Evolutionary conservation across 345 rosid genomes (phyloP).

Genomic region (Citrus glauca): DNA sequence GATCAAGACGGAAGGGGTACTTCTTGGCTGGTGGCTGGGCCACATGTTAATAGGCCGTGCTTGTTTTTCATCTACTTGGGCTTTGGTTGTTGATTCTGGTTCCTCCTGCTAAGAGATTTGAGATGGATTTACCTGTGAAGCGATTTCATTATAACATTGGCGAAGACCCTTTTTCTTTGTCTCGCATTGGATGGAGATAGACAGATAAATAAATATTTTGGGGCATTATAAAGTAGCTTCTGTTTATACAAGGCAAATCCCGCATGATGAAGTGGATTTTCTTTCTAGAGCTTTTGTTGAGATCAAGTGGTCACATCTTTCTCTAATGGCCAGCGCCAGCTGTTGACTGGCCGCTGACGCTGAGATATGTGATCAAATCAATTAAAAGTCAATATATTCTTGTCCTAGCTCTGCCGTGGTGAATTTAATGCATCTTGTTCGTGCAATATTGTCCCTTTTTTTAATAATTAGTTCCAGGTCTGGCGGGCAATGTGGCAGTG

Average conservation of each 20-base stretch:
- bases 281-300: neutral
- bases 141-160: constrained; percentile 2
- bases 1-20: neutral
- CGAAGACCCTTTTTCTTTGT: neutral
- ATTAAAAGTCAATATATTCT: too few relatives aligned
- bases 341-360: too few relatives aligned
- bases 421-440: neutral
- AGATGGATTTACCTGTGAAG: constrained; percentile 1
- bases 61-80: neutral
- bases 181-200: neutral
- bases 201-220: neutral
- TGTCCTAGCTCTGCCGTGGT: too few relatives aligned
- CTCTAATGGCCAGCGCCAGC: neutral
- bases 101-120: constrained; percentile 12
- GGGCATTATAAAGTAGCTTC: constrained; percentile 8
- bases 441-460: neutral
- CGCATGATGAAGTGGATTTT: too few relatives aligned
- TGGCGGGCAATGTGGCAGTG: too few relatives aligned
- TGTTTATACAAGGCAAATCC: neutral
- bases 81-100: neutral
- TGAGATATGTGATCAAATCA: too few relatives aligned
- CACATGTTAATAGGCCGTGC: too few relatives aligned
- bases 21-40: neutral
- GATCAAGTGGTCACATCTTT: neutral
- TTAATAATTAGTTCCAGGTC: neutral